phyloP scores from a whole-genome alignment of 352 stramenopile genomes.

The Pilasporangium apinafurcum region DNA sequence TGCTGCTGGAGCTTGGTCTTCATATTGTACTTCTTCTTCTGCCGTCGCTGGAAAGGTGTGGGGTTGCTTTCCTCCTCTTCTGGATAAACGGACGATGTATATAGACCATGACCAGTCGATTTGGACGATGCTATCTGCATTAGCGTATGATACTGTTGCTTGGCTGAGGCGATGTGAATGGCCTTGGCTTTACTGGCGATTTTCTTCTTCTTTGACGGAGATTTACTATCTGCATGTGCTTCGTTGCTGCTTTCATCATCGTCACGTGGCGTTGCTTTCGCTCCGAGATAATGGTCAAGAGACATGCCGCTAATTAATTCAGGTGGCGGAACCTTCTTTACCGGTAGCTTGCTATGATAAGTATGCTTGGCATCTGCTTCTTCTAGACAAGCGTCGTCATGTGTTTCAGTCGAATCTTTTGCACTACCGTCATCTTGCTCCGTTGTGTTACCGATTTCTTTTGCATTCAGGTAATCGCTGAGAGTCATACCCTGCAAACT shows the following conservation, averaged over 20 bases:
- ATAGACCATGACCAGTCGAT: background rate
- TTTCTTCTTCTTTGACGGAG: constrained; percentile 26
- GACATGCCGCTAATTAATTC: constrained; percentile 50
- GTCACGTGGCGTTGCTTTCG: constrained; percentile 11
- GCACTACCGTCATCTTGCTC: background rate
- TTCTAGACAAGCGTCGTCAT: constrained; percentile 2
- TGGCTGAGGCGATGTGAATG: no score
- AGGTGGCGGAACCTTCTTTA: constrained; percentile 13
- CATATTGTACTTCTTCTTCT: constrained; percentile 37
- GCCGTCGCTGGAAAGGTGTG: constrained; percentile 39
- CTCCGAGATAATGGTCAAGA: constrained; percentile 52
- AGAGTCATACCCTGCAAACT: constrained; percentile 41
- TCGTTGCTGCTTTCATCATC: constrained; percentile 4
- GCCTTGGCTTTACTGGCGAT: constrained; percentile 15
- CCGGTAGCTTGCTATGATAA: no score
- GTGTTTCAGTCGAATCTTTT: constrained; percentile 1
- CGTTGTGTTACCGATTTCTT: constrained; percentile 4
- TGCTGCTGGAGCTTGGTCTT: constrained; percentile 38
- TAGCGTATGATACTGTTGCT: no score
- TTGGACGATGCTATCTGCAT: no score
- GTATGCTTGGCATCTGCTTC: constrained; percentile 6
- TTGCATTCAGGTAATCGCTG: constrained; percentile 47
- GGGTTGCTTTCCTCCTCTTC: constrained; percentile 9
- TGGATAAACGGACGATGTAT: no score
- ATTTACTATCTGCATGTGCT: constrained; percentile 15